Conservation (phyloP, 306 rosid species). For the Cicer judaicum region DNA sequence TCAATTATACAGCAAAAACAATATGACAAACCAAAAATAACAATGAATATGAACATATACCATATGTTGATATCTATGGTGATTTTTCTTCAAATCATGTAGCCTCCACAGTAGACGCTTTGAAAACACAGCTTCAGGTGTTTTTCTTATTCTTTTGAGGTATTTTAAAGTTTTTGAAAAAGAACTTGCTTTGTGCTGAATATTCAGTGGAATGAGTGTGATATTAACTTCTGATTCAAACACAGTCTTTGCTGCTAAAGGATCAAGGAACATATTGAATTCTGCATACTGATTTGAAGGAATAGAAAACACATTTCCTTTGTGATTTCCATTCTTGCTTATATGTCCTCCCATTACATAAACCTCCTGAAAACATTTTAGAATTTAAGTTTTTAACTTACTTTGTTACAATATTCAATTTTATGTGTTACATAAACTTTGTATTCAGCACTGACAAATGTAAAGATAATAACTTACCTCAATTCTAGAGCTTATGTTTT, state of each 20-base stretch:
- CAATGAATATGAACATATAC: conserved; percentile 50
- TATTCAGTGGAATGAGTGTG: conserved; percentile 71
- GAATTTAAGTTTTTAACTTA: neutral
- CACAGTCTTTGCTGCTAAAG: conserved; percentile 76
- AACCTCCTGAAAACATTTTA: conserved; percentile 63
- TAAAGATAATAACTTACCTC: conserved; percentile 53
- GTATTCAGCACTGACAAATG: no score
- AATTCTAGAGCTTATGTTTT: conserved; percentile 60
- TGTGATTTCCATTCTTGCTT: conserved; percentile 50
- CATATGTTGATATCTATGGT: conserved; percentile 74
- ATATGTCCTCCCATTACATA: conserved; percentile 87
- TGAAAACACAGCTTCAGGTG: conserved; percentile 70
- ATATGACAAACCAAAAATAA: conserved; percentile 20
- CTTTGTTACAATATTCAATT: no score
- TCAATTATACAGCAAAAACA: conserved; percentile 20
- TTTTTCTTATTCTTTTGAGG: conserved; percentile 43
- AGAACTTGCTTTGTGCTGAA: conserved; percentile 63
- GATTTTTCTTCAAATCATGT: conserved; percentile 52
- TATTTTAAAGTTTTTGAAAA: conserved; percentile 49
- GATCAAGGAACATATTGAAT: conserved; percentile 88
- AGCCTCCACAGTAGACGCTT: conserved; percentile 58
- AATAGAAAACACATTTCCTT: conserved; percentile 75
- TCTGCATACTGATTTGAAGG: conserved; percentile 82
- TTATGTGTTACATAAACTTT: no score
- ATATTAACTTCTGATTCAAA: conserved; percentile 64